Evolutionary conservation across 495 filamentous ascomycete species (phyloP).

Genomic region (Tuber magnatum): DNA sequence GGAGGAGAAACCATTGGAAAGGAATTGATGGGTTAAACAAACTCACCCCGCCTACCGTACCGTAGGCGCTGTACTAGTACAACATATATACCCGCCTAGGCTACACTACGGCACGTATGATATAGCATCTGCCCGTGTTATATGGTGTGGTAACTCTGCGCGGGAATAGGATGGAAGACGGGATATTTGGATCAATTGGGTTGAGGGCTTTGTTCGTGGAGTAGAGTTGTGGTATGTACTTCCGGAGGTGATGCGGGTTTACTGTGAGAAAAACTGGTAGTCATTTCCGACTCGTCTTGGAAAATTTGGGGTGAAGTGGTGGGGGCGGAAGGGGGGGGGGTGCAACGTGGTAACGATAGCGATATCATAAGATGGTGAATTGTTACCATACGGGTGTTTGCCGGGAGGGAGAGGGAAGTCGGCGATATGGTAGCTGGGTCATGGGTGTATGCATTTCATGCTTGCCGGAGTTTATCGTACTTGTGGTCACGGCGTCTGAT

Average conservation of each 20-base stretch:
- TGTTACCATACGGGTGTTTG: too few species aligned
- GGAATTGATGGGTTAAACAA: not conserved
- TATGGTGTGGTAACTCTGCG: too few species aligned
- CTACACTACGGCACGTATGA: too few species aligned
- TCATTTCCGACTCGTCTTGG: not conserved
- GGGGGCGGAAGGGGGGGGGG: not conserved
- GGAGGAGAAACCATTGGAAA: not conserved
- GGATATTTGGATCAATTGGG: not conserved
- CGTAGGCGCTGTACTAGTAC: too few species aligned
- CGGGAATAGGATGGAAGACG: not conserved
- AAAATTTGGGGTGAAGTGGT: not conserved
- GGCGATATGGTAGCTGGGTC: too few species aligned
- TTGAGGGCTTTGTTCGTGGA: not conserved
- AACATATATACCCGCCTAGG: too few species aligned
- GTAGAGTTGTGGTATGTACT: not conserved
- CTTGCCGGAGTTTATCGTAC: too few species aligned
- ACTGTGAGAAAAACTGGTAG: not conserved
- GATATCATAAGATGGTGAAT: not conserved
- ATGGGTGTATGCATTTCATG: too few species aligned
- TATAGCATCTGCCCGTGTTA: too few species aligned
- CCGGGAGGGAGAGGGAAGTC: too few species aligned
- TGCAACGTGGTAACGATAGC: not conserved
- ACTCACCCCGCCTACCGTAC: not conserved
- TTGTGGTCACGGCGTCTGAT: too few species aligned
- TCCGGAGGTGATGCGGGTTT: not conserved